Conservation (phyloP, 345 rosid genomes). For the Acer campestre region DNA sequence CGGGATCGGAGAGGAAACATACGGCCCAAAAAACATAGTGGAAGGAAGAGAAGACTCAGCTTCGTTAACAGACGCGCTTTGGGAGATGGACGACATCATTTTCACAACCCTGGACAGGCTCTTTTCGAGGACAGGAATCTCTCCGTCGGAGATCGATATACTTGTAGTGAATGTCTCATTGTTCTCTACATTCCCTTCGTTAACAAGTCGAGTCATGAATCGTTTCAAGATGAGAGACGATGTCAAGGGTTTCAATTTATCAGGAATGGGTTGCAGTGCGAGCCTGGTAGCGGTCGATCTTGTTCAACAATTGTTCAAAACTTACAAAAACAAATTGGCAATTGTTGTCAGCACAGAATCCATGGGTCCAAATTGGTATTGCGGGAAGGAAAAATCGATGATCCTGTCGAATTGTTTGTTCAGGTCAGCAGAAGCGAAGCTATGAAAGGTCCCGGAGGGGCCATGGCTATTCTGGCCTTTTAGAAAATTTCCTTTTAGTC, state of each 20-base stretch:
- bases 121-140: slow-evolving; percentile 44
- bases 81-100: slow-evolving; percentile 62
- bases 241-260: slow-evolving; percentile 62
- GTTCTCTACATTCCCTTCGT: slow-evolving; percentile 67
- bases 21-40: slow-evolving; percentile 55
- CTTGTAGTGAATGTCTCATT: slow-evolving; percentile 69
- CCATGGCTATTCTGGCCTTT: too few species aligned
- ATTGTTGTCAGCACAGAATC: slow-evolving; percentile 81
- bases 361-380: slow-evolving; percentile 70
- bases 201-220: slow-evolving; percentile 61
- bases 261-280: slow-evolving; percentile 74
- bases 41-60: slow-evolving; percentile 55
- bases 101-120: slow-evolving; percentile 60
- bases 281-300: slow-evolving; percentile 55
- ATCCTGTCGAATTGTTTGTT: slow-evolving; percentile 74
- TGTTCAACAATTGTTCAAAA: slow-evolving; percentile 52
- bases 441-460: too few species aligned
- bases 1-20: slow-evolving; percentile 76
- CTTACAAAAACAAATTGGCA: slow-evolving; percentile 42
- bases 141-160: slow-evolving; percentile 60
- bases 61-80: slow-evolving; percentile 36
- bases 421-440: slow-evolving; percentile 29
- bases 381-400: slow-evolving; percentile 79
- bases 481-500: too few species aligned
- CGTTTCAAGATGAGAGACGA: slow-evolving; percentile 67